These are phyloP conservation scores for Chamaecrista fasciculata DNA, from an alignment of 306 rosid genomes.

Conservation along the genomic window DNA sequence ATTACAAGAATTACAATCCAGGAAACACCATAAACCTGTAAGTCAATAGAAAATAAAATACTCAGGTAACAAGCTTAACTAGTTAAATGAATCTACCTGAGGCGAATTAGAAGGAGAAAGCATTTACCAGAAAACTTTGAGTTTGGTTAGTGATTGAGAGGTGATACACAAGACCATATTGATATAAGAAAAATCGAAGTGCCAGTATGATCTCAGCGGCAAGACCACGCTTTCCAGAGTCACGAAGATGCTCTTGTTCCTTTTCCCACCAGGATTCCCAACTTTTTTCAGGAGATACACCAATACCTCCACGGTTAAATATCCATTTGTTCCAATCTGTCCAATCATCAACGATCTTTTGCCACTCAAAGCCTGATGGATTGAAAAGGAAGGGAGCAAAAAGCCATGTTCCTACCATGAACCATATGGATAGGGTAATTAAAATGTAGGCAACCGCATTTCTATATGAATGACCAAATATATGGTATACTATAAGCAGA, in stretches of 20 bases:
- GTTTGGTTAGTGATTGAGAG: slow-evolving; percentile 47
- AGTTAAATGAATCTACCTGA: not conserved
- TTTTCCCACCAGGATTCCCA: slow-evolving; percentile 99
- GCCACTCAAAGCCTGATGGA: slow-evolving; percentile 99
- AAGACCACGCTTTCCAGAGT: slow-evolving; percentile 71
- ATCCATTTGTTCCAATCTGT: slow-evolving; percentile 98
- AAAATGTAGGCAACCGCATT: slow-evolving; percentile 61
- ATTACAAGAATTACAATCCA: slow-evolving; percentile 74
- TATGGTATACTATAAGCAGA: slow-evolving; percentile 80
- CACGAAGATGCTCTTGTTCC: slow-evolving; percentile 73
- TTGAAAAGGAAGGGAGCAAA: slow-evolving; percentile 97
- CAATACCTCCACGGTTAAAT: slow-evolving; percentile 83
- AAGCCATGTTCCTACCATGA: slow-evolving; percentile 96
- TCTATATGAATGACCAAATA: slow-evolving; percentile 74
- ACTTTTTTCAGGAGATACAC: slow-evolving; percentile 74
- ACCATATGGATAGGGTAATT: slow-evolving; percentile 85
- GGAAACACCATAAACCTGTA: slow-evolving; percentile 82
- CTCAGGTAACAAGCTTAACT: slow-evolving; percentile 6
- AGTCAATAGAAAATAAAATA: slow-evolving; percentile 30
- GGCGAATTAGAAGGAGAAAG: slow-evolving; percentile 8
- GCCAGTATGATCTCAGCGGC: slow-evolving; percentile 72
- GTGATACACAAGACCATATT: slow-evolving; percentile 92
- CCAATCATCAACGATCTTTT: slow-evolving; percentile 94
- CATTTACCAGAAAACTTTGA: slow-evolving; percentile 65
- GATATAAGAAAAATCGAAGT: slow-evolving; percentile 83